Evolutionary conservation across 352 stramenopile species (phyloP).

Genomic region (Nothophytophthora sp.): DNA sequence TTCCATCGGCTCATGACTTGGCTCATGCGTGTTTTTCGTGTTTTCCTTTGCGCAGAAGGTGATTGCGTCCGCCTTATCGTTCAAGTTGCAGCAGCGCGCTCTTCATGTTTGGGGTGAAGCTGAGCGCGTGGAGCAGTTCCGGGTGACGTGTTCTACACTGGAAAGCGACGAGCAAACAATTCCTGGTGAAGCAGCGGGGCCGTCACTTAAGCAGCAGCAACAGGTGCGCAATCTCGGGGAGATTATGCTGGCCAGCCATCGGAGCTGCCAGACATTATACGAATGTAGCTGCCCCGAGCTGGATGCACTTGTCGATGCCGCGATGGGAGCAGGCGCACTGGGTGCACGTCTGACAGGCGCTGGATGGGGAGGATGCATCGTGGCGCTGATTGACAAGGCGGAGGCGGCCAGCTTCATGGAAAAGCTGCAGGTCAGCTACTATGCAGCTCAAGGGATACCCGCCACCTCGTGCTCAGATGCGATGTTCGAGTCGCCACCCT

Average conservation of each 20-base stretch:
- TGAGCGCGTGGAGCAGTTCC: slow-evolving; percentile 59
- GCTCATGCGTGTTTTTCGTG: neutral
- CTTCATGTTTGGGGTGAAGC: slow-evolving; percentile 75
- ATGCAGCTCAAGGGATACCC: slow-evolving; percentile 17
- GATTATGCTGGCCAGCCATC: slow-evolving; percentile 73
- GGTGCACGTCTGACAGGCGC: slow-evolving; percentile 78
- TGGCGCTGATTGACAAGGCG: slow-evolving; percentile 51
- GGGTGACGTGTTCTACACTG: slow-evolving; percentile 19
- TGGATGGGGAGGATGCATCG: slow-evolving; percentile 83
- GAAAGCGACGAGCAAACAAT: neutral
- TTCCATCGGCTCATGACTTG: neutral
- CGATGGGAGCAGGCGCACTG: slow-evolving; percentile 45
- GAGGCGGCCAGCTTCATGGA: slow-evolving; percentile 40
- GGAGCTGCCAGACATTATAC: slow-evolving; percentile 64
- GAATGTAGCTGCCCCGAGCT: slow-evolving; percentile 79
- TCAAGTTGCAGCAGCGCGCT: slow-evolving; percentile 60
- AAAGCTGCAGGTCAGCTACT: slow-evolving; percentile 35
- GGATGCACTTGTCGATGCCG: slow-evolving; percentile 60
- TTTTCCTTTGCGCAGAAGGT: slow-evolving; percentile 24
- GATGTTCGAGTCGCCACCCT: slow-evolving; percentile 36
- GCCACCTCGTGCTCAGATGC: slow-evolving; percentile 8
- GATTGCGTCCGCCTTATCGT: slow-evolving; percentile 24
- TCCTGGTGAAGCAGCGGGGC: neutral
- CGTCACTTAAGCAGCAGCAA: neutral
- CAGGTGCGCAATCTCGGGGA: slow-evolving; percentile 39